Evolutionary conservation across 441 rosid species (phyloP).

Genomic region (Erodium moschatum): DNA sequence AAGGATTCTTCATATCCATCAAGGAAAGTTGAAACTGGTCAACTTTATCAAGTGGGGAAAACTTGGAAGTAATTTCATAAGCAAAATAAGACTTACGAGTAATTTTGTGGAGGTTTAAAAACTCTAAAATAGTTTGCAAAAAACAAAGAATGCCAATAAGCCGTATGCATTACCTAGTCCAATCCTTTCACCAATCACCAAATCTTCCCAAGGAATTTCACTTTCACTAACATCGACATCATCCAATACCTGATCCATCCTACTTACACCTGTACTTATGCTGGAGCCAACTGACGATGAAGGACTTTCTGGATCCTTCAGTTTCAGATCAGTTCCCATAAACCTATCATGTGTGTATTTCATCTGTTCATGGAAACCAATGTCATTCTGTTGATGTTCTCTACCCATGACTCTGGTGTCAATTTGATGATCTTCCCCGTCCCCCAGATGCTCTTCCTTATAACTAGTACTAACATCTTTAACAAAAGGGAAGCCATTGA

Average conservation of each 20-base stretch:
- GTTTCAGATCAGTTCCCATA: conserved; percentile 40
- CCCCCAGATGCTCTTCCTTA: conserved; percentile 32
- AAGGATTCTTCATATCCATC: conserved; percentile 1
- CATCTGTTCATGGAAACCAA: conserved; percentile 37
- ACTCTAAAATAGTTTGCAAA: not conserved
- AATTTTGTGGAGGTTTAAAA: not conserved
- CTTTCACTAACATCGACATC: conserved; percentile 88
- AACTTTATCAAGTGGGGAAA: not conserved
- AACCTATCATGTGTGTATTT: conserved; percentile 48
- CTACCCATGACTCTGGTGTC: conserved; percentile 22
- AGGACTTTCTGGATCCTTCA: conserved; percentile 59
- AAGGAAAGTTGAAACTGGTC: conserved; percentile 5
- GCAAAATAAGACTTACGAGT: conserved; percentile 10
- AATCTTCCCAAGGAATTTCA: conserved; percentile 97
- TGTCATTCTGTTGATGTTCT: conserved; percentile 38
- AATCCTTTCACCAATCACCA: conserved; percentile 91
- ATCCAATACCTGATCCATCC: conserved; percentile 58
- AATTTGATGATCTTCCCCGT: conserved; percentile 31
- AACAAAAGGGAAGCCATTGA: conserved; percentile 24
- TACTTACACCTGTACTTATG: conserved; percentile 21
- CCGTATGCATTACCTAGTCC: conserved; percentile 70
- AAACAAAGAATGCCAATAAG: conserved; percentile 14
- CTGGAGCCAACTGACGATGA: conserved; percentile 51
- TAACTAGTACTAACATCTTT: conserved; percentile 30
- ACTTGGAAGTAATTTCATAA: not conserved